Conservation (phyloP, 768 basidiomycete genomes). For the Trametes cingulata region DNA sequence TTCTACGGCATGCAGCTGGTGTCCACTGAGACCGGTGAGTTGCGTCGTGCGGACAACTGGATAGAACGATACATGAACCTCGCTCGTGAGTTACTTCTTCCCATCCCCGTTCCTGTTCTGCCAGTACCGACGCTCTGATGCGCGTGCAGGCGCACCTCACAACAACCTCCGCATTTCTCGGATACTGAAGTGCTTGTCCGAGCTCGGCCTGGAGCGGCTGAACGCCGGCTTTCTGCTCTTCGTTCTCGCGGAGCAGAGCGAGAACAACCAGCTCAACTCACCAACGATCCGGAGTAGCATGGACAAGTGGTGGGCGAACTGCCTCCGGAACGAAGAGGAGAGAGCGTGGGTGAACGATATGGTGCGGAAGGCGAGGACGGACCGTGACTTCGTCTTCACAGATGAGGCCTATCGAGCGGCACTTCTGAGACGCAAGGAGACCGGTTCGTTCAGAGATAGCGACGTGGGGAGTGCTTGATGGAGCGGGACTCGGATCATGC, state of each 20-base stretch:
- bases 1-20: conserved; percentile 78
- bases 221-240: conserved; percentile 70
- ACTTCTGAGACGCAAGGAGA: conserved; percentile 42
- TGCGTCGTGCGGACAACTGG: conserved; percentile 56
- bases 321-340: conserved; percentile 61
- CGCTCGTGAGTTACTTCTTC: conserved; percentile 54
- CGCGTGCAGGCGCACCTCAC: conserved; percentile 56
- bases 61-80: conserved; percentile 63
- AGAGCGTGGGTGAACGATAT: conserved; percentile 53
- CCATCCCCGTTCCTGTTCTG: neutral
- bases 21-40: conserved; percentile 55
- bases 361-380: conserved; percentile 50
- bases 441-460: conserved; percentile 33
- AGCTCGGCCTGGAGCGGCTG: conserved; percentile 63
- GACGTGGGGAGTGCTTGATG: neutral
- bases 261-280: conserved; percentile 52
- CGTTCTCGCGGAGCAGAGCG: conserved; percentile 69
- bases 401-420: conserved; percentile 56
- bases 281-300: conserved; percentile 55
- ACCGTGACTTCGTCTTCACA: conserved; percentile 47
- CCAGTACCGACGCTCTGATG: conserved; percentile 7
- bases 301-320: conserved; percentile 81
- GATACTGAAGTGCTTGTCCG: conserved; percentile 74
- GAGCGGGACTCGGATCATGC: no score
- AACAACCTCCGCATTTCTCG: conserved; percentile 78